Evolutionary conservation across 441 rosid species (phyloP).

Genomic region (Pelargonium cotyledonis): DNA sequence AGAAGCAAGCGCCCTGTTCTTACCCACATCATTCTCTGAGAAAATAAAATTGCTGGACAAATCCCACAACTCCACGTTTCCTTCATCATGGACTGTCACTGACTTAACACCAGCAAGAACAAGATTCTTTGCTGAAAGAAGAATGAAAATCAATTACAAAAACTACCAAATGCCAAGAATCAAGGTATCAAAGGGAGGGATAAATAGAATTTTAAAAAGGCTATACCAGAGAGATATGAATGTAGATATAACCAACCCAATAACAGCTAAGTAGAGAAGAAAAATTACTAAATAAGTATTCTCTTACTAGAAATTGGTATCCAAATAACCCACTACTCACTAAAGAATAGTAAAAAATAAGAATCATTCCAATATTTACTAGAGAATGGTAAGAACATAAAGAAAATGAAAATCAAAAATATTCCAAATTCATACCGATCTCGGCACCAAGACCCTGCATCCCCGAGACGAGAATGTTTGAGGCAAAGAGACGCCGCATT

Average conservation of each 20-base stretch:
- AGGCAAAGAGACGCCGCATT: constrained; percentile 79
- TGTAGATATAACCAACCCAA: too few species aligned
- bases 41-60: constrained; percentile 72
- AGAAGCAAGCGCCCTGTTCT: constrained; percentile 83
- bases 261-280: too few species aligned
- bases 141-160: background rate
- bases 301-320: too few species aligned
- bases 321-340: too few species aligned
- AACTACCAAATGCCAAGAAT: background rate
- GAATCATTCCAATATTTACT: background rate
- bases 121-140: constrained; percentile 71
- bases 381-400: background rate
- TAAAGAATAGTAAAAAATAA: background rate
- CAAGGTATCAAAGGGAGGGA: too few species aligned
- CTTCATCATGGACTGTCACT: constrained; percentile 77
- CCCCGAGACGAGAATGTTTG: constrained; percentile 74
- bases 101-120: constrained; percentile 89
- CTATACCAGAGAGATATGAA: too few species aligned
- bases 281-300: too few species aligned
- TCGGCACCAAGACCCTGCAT: constrained; percentile 87
- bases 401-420: background rate
- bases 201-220: too few species aligned
- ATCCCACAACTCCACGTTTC: constrained; percentile 78
- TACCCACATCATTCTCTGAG: constrained; percentile 69
- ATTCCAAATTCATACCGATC: constrained; percentile 45